Evolutionary conservation across 805 yeast genomes (phyloP), one percentile per base, ranked within the genome.

Genomic region (Debaryomyces hansenii): DNA sequence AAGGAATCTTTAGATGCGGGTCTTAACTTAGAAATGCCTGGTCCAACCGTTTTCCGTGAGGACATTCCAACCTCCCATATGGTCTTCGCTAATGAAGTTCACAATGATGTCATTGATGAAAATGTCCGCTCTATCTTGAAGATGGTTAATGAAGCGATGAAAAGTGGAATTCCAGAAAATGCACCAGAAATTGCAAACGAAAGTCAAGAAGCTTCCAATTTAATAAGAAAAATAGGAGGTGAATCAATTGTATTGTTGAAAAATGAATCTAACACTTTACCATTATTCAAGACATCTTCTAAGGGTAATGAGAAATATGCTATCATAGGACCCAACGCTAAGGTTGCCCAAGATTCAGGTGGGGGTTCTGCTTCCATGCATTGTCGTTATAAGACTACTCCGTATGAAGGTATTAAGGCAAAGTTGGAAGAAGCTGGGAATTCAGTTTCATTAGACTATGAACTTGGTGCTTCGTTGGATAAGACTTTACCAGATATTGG

Each of bases 11-110:
- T 82, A 40, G 70, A 74, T 35, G 79, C 79, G 31, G 87, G 87
- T 6, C 64, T 83, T 45, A 84, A 82, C 57, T 65, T 83, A 54
- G 88, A 83, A 60, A 80, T 81, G 85, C 88, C 88, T 1, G 88
- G 87, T 32, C 79, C 82, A 15, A 65, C 82, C 2, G 62, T 74
- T 39, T 73, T 72, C 60, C 60, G 83, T 65, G 64, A 74, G 52
- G 63, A 63, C 1, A 62, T 62, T 24, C 62, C 70, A 10, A 62
- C 79, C 14, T 49, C 66, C 6, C 80, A 75, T 54, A 72, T 75
- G 37, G 65, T 80, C 16, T 53, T 50, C 45, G 58, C 69, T 43
- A 69, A 68, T 48, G 79, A 76, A 50, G 58, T 79, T 35, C 71
- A 63, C 48, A 46, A 46, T 5, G 69, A 68, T 39, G 67, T 59